Evolutionary conservation across 1,139 yeast species (phyloP), one percentile per base, ranked within the genome.

Genomic region (Debaryomyces psychrophilus): DNA sequence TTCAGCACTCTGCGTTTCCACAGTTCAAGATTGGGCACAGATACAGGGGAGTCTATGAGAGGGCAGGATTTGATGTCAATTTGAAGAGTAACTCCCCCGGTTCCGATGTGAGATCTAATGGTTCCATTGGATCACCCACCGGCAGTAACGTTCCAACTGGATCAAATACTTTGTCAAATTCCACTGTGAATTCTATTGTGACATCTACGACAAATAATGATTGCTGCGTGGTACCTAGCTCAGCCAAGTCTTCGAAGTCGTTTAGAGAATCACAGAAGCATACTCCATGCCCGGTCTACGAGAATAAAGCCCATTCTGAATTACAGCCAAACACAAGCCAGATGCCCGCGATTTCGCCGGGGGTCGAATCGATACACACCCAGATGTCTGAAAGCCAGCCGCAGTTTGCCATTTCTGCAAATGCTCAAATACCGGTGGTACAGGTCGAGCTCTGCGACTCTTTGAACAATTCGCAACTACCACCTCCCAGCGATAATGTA

Each of bases 31-130:
- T 78, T 1, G 77, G 77, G 39, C 81, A 76, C 44, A 66, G 80
- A 33, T 82, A 81, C 59, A 72, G 71, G 54, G 83, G 86, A 1
- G 87, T 82, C 4, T 77, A 82, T 53, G 87, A 83, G 60, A 64
- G 87, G 54, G 87, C 87, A 0, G 88, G 88, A 0, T 83, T 83
- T 54, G 87, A 82, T 38, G 79, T 81, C 28, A 71, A 71, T 52
- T 57, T 59, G 47, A 59, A 47, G 7, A 55, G 45, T n/a, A 8
- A 28, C n/a, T 26, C 31, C 8, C 40, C 38, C 2, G 26, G 22
- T n/a, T 37, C 47, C 6, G 45, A 36, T 5, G 17, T 20, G 7
- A 44, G 43, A 11, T 39, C 43, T 11, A 34, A 14, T 11, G 23
- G 7, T 11, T 43, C 44, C 2, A 34, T 22, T 11, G 23, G 7